Evolutionary conservation across 2,329 filamentous ascomycete species (phyloP).

Genomic region (Hirsutella rhossiliensis): DNA sequence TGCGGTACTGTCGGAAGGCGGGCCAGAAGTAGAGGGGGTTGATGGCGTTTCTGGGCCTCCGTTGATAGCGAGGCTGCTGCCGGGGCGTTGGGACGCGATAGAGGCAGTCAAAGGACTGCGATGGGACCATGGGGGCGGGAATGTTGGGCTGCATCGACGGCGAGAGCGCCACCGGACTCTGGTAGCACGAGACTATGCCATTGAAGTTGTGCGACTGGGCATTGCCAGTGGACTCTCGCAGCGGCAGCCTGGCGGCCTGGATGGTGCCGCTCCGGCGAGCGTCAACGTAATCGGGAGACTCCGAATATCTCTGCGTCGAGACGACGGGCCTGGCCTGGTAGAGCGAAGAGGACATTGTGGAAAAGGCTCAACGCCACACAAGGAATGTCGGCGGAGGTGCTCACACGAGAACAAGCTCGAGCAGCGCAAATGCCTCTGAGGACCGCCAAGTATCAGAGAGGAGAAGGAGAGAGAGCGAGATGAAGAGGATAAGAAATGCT

Average conservation of each 20-base stretch:
- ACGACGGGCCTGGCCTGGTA: constrained; percentile 33
- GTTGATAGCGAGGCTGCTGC: constrained; percentile 22
- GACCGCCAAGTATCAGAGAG: constrained; percentile 16
- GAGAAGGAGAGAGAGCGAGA: constrained; percentile 16
- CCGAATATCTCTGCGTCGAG: constrained; percentile 33
- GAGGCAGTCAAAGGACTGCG: constrained; percentile 31
- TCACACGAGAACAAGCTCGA: constrained; percentile 14
- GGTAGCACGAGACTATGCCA: constrained; percentile 31
- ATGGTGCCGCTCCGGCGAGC: constrained; percentile 26
- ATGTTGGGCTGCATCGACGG: constrained; percentile 34
- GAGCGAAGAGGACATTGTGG: constrained; percentile 23
- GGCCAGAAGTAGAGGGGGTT: constrained; percentile 52
- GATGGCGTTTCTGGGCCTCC: constrained; percentile 23
- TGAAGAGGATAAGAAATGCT: constrained; percentile 28
- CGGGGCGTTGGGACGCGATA: constrained; percentile 24
- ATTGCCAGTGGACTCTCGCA: constrained; percentile 41
- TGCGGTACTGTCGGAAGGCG: constrained; percentile 53
- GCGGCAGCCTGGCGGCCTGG: constrained; percentile 28
- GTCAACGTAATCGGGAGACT: constrained; percentile 34
- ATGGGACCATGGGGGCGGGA: constrained; percentile 38
- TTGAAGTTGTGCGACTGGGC: constrained; percentile 31
- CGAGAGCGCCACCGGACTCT: constrained; percentile 27
- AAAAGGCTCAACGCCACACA: constrained; percentile 9
- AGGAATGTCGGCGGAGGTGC: constrained; percentile 20
- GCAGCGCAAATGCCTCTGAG: constrained; percentile 15